Percentiles rank a stretch among this genome's conserved stretches.
phyloP scores from a whole-genome alignment of 306 rosid species.

The Carpinus viminea region DNA sequence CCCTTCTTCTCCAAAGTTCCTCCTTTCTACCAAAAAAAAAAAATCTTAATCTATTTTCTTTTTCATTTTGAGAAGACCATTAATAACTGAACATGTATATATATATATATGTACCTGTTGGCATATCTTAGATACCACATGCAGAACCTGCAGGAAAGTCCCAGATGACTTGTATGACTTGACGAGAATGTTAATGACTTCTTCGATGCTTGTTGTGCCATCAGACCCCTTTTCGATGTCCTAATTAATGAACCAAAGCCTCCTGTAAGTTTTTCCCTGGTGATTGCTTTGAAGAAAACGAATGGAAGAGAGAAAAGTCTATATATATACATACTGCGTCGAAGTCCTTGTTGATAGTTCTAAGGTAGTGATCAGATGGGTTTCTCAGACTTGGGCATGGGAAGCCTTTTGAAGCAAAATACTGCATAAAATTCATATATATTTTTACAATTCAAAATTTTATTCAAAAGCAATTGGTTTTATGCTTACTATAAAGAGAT shows the following conservation, averaged over 20 bases:
- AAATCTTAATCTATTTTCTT: too few relatives aligned
- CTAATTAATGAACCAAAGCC: constrained; percentile 10
- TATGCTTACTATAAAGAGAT: background rate
- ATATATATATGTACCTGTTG: constrained; percentile 19
- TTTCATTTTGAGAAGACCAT: too few relatives aligned
- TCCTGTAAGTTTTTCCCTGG: background rate
- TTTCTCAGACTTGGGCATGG: constrained; percentile 64
- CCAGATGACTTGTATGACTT: constrained; percentile 35
- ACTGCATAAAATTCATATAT: constrained; percentile 32
- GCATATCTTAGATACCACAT: constrained; percentile 21
- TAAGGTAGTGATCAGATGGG: constrained; percentile 69
- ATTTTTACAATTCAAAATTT: background rate
- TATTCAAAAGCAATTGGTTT: background rate
- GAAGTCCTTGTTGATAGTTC: constrained; percentile 73
- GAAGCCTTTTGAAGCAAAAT: constrained; percentile 65
- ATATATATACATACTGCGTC: constrained; percentile 40
- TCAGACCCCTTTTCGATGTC: constrained; percentile 37
- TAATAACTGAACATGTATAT: too few relatives aligned
- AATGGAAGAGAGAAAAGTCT: background rate
- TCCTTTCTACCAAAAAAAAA: constrained; percentile 13
- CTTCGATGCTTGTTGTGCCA: constrained; percentile 30
- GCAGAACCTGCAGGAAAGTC: constrained; percentile 17
- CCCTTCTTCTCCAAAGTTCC: constrained; percentile 20
- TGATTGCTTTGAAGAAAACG: background rate
- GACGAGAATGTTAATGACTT: constrained; percentile 32